phyloP scores from a whole-genome alignment of 306 rosid species.

The Vigna trinervia region DNA sequence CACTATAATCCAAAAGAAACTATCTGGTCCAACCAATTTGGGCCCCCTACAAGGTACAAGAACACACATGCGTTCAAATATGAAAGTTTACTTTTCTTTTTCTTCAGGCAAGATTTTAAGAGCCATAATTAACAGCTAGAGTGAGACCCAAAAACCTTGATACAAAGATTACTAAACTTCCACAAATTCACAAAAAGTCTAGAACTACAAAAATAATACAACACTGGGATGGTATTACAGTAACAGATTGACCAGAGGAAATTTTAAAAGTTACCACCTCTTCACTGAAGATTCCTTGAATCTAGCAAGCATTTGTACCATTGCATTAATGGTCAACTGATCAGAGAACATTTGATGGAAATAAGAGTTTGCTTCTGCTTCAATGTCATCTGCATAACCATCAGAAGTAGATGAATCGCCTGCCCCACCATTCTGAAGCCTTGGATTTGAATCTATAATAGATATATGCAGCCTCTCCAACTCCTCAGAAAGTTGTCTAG shows the following conservation, averaged over 20 bases:
- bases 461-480: constrained; percentile 76
- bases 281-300: constrained; percentile 85
- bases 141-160: not conserved
- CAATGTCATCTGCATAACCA: constrained; percentile 84
- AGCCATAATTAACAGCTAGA: not conserved
- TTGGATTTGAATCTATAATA: constrained; percentile 70
- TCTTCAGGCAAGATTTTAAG: not conserved
- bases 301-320: constrained; percentile 91
- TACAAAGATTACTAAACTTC: not conserved
- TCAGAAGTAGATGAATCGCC: constrained; percentile 72
- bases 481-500: constrained; percentile 79
- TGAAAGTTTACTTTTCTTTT: constrained; percentile 19
- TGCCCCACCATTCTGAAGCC: constrained; percentile 72
- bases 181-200: not conserved
- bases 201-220: constrained; percentile 12
- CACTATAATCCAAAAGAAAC: no score
- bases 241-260: constrained; percentile 31
- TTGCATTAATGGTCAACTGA: constrained; percentile 68
- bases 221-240: not conserved
- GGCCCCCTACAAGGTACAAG: not conserved
- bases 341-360: constrained; percentile 95
- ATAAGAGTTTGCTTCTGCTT: constrained; percentile 83
- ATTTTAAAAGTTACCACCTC: constrained; percentile 57
- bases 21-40: no score
- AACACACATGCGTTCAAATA: not conserved